Evolutionary conservation across 2,329 filamentous ascomycete genomes (phyloP).

Genomic region (Alternaria hordeiaustralica): DNA sequence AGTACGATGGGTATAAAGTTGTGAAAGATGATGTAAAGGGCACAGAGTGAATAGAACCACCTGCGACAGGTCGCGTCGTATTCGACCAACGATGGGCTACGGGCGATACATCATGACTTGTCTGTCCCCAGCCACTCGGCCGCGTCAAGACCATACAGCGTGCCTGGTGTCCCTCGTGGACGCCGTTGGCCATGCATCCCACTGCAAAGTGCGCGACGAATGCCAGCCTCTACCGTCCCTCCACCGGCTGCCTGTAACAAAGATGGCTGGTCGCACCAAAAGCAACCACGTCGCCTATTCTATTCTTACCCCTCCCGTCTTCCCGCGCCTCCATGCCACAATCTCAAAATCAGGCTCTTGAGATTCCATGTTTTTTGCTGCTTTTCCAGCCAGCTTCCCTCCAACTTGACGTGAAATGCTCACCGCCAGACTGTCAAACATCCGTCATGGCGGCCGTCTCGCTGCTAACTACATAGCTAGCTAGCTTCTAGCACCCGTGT

Average conservation of each 20-base stretch:
- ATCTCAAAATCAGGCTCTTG: neutral
- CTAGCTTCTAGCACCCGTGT: slow-evolving; percentile 11
- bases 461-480: neutral
- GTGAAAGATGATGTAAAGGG: neutral
- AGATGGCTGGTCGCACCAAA: slow-evolving; percentile 10
- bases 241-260: neutral
- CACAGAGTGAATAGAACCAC: neutral
- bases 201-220: slow-evolving; percentile 1
- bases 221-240: slow-evolving; percentile 9
- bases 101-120: slow-evolving; percentile 3
- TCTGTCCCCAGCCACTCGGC: slow-evolving; percentile 10
- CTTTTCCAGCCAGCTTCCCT: neutral
- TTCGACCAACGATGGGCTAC: neutral
- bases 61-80: slow-evolving; percentile 1
- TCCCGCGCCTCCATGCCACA: neutral
- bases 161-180: slow-evolving; percentile 14
- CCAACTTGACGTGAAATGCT: too few species aligned
- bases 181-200: slow-evolving; percentile 14
- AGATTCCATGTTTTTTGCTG: neutral
- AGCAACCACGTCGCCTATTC: slow-evolving; percentile 3
- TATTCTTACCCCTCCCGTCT: slow-evolving; percentile 10
- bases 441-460: slow-evolving; percentile 7
- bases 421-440: slow-evolving; percentile 12
- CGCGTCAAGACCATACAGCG: slow-evolving; percentile 9
- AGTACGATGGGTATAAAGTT: neutral